Conservation (phyloP, 2,329 filamentous ascomycete species). For the Cyanodermella asteris region DNA sequence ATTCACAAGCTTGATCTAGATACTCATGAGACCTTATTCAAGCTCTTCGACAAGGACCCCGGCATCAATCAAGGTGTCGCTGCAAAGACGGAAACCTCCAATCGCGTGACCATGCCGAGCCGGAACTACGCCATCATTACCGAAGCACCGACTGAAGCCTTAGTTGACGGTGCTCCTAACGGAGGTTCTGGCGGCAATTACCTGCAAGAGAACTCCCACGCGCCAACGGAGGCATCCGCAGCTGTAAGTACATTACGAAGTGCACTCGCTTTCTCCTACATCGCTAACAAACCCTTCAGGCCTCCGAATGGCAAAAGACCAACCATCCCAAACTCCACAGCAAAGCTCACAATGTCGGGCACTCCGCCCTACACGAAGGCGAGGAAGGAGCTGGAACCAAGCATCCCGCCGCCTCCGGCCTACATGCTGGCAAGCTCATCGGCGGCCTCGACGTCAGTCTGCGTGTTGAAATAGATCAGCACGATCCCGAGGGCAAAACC, state of each 20-base stretch:
- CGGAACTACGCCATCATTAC: slow-evolving; percentile 43
- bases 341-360: slow-evolving; percentile 35
- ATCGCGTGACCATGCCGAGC: slow-evolving; percentile 65
- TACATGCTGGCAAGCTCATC: slow-evolving; percentile 16
- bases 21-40: slow-evolving; percentile 42
- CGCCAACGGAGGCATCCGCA: neutral
- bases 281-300: too few relatives aligned
- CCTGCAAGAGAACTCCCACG: too few relatives aligned
- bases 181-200: too few relatives aligned
- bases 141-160: slow-evolving; percentile 16
- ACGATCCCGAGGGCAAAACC: slow-evolving; percentile 18
- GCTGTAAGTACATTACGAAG: slow-evolving; percentile 5
- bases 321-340: slow-evolving; percentile 4
- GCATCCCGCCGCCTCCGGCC: slow-evolving; percentile 46
- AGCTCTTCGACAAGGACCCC: slow-evolving; percentile 40
- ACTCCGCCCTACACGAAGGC: slow-evolving; percentile 50
- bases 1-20: slow-evolving; percentile 41
- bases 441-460: slow-evolving; percentile 24
- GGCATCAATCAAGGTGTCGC: slow-evolving; percentile 19
- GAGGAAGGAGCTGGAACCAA: slow-evolving; percentile 58
- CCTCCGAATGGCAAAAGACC: slow-evolving; percentile 5
- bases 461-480: slow-evolving; percentile 24
- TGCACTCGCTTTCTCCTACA: too few relatives aligned
- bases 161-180: neutral
- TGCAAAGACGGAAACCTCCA: slow-evolving; percentile 46